These are phyloP conservation scores for Atkinsonella texensis DNA, from an alignment of 2,329 filamentous ascomycete species.

Conservation along the genomic window DNA sequence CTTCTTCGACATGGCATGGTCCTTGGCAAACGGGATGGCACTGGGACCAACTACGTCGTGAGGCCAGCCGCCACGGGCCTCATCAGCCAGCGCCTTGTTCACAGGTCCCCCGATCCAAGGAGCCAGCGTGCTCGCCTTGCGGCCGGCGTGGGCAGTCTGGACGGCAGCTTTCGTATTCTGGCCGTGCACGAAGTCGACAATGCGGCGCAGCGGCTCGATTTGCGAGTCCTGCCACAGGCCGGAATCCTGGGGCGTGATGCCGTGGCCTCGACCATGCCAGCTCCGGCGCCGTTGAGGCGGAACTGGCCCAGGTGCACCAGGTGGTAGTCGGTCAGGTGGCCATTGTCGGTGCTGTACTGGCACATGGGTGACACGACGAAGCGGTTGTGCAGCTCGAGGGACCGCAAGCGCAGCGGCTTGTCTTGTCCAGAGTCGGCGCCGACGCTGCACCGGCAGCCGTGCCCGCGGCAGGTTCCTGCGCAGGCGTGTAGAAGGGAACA, in stretches of 20 bases:
- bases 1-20: conserved; percentile 50
- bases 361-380: conserved; percentile 51
- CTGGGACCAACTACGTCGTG: conserved; percentile 40
- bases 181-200: conserved; percentile 68
- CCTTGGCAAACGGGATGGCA: conserved; percentile 45
- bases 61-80: conserved; percentile 43
- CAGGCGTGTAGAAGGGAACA: conserved; percentile 42
- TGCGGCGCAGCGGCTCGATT: conserved; percentile 55
- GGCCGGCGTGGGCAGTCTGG: conserved; percentile 71
- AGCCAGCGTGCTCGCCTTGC: conserved; percentile 49
- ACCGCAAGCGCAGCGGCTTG: conserved; percentile 44
- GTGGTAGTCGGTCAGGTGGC: conserved; percentile 62
- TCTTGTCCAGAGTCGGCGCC: conserved; percentile 42
- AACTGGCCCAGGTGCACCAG: conserved; percentile 73
- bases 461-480: conserved; percentile 38
- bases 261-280: conserved; percentile 70
- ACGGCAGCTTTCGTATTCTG: conserved; percentile 68
- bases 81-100: conserved; percentile 39
- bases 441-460: conserved; percentile 28
- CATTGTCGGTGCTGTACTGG: conserved; percentile 42
- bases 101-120: conserved; percentile 47
- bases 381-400: conserved; percentile 41
- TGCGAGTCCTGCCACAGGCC: conserved; percentile 82
- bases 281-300: conserved; percentile 59
- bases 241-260: conserved; percentile 66